Conservation (phyloP, 2,329 filamentous ascomycete species). For the Fusarium paranaense region DNA sequence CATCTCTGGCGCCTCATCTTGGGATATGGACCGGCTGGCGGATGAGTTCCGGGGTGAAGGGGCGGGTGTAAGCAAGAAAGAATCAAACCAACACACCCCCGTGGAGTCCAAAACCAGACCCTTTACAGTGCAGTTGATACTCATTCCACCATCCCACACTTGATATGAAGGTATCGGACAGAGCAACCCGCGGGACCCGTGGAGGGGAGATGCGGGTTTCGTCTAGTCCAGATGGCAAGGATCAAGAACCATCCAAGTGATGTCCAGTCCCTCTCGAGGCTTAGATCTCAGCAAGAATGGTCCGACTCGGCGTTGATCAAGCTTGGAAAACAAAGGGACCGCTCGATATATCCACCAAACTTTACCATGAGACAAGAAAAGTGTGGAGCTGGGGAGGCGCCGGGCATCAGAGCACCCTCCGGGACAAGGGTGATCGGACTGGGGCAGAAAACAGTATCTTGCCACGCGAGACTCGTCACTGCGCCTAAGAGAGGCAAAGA, state of each 20-base stretch:
- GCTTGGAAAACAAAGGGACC: neutral
- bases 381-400: neutral
- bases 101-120: neutral
- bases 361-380: neutral
- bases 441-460: neutral
- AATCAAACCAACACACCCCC: constrained; percentile 19
- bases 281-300: neutral
- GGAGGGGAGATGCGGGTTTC: constrained; percentile 19
- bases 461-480: neutral
- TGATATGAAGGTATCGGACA: neutral
- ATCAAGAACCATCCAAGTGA: neutral
- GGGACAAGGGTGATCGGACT: neutral
- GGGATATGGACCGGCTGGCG: neutral
- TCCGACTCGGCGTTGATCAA: neutral
- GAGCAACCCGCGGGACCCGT: neutral
- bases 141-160: neutral
- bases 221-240: constrained; percentile 20
- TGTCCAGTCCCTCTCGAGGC: neutral
- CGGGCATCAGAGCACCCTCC: neutral
- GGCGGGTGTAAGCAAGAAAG: constrained; percentile 10
- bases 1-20: neutral
- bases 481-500: neutral
- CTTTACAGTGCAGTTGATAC: constrained; percentile 19
- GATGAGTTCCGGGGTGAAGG: neutral
- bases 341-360: constrained; percentile 3